Conservation (phyloP, 1,139 yeast species). For the Taphrina flavorubra region DNA sequence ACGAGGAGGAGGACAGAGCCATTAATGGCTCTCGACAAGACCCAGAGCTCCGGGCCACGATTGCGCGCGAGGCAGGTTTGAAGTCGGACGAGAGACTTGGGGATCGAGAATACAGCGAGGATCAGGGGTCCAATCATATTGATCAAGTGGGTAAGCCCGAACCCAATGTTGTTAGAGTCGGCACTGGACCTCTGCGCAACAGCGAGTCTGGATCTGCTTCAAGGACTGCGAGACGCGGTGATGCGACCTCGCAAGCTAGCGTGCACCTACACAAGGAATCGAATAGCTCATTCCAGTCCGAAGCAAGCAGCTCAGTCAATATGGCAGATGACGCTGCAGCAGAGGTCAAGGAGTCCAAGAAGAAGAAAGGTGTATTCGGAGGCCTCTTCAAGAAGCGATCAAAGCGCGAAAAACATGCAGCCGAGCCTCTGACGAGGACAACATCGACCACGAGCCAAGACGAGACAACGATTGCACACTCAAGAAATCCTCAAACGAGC, state of each 20-base stretch:
- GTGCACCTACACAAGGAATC: slow-evolving; percentile 9
- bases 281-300: slow-evolving; percentile 5
- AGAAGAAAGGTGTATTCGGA: slow-evolving; percentile 39
- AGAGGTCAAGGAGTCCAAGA: slow-evolving; percentile 20
- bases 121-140: not conserved
- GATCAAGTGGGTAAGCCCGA: not conserved
- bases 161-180: not conserved
- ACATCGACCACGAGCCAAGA: not conserved
- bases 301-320: slow-evolving; percentile 4
- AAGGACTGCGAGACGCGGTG: not conserved
- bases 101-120: slow-evolving; percentile 1
- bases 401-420: slow-evolving; percentile 12
- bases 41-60: slow-evolving; percentile 5
- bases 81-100: slow-evolving; percentile 1
- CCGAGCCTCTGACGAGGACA: not conserved
- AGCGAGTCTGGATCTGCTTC: not conserved
- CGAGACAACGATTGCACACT: not conserved
- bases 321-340: slow-evolving; percentile 4
- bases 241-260: not conserved
- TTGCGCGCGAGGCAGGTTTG: not conserved
- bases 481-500: not conserved
- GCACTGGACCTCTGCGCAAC: not conserved
- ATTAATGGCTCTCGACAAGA: not conserved
- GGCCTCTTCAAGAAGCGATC: slow-evolving; percentile 37
- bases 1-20: slow-evolving; percentile 2